These are phyloP conservation scores for Aspergillus viridinutans DNA, from an alignment of 2,329 filamentous ascomycete genomes.

Conservation along the genomic window DNA sequence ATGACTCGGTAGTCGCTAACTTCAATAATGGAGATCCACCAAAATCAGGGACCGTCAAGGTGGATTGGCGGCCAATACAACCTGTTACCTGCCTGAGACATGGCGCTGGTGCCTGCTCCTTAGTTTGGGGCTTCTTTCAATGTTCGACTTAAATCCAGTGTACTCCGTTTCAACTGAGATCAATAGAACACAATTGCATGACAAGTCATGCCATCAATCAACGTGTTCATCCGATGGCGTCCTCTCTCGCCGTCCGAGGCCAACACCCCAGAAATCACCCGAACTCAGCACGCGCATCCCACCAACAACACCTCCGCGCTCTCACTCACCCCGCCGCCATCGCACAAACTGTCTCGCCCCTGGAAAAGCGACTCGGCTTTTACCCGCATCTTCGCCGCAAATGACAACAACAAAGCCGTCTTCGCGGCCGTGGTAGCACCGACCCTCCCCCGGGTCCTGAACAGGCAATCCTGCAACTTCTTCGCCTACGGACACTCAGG, in stretches of 20 bases:
- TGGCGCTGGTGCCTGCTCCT: neutral
- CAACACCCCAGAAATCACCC: neutral
- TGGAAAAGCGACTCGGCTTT: conserved; percentile 27
- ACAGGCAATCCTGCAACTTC: conserved; percentile 38
- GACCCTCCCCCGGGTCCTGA: conserved; percentile 29
- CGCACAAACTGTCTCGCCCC: neutral
- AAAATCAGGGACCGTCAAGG: too few relatives aligned
- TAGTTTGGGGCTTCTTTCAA: neutral
- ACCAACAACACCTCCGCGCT: neutral
- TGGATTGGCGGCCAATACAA: neutral
- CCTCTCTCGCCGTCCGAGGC: neutral
- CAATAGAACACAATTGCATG: too few relatives aligned
- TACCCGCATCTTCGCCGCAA: conserved; percentile 16
- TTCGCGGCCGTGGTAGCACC: conserved; percentile 32
- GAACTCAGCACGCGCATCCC: neutral
- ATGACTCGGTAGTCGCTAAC: too few relatives aligned
- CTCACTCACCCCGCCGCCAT: neutral
- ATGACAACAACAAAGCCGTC: conserved; percentile 23
- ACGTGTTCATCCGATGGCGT: conserved; percentile 3
- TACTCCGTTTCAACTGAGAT: too few relatives aligned
- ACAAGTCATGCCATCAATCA: neutral
- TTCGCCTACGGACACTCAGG: conserved; percentile 45
- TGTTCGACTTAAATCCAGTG: too few relatives aligned
- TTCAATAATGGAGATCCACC: too few relatives aligned
- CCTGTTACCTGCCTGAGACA: neutral